A percentile compares a stretch with the other conserved stretches of the same genome.
Conservation (phyloP, 2,329 filamentous ascomycete genomes). For the Chalara sp. region DNA sequence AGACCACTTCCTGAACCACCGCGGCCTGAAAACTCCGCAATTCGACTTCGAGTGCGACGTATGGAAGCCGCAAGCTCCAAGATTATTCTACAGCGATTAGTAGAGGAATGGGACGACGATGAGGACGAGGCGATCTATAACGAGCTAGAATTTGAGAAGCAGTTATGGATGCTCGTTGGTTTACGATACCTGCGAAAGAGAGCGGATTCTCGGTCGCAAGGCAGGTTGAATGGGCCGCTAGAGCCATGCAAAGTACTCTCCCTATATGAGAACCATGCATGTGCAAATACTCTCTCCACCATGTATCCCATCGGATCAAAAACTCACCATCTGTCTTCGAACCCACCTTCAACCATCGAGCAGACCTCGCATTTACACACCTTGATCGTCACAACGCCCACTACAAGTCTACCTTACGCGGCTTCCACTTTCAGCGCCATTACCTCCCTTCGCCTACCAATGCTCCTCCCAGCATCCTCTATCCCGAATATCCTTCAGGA, state of each 20-base stretch:
- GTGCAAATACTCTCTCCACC: not conserved
- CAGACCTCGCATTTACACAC: slow-evolving; percentile 27
- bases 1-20: not conserved
- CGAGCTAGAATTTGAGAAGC: slow-evolving; percentile 47
- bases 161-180: slow-evolving; percentile 55
- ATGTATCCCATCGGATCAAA: slow-evolving; percentile 25
- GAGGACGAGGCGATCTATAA: slow-evolving; percentile 41
- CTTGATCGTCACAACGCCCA: slow-evolving; percentile 28
- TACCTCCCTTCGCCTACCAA: slow-evolving; percentile 48
- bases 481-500: slow-evolving; percentile 49
- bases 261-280: slow-evolving; percentile 23
- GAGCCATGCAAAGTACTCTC: slow-evolving; percentile 18
- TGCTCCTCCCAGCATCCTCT: slow-evolving; percentile 47
- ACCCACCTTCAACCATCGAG: slow-evolving; percentile 25
- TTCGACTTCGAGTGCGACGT: not conserved
- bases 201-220: not conserved
- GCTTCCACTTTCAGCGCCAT: slow-evolving; percentile 39
- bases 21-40: not conserved
- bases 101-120: slow-evolving; percentile 40
- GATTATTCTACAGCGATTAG: slow-evolving; percentile 47
- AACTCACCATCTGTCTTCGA: slow-evolving; percentile 37
- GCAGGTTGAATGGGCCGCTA: not conserved
- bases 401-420: slow-evolving; percentile 30
- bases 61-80: slow-evolving; percentile 47
- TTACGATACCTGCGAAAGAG: slow-evolving; percentile 37